Base-by-base conservation (phyloP, 2,329 filamentous ascomycete species). In the Fusarium humuli region DNA sequence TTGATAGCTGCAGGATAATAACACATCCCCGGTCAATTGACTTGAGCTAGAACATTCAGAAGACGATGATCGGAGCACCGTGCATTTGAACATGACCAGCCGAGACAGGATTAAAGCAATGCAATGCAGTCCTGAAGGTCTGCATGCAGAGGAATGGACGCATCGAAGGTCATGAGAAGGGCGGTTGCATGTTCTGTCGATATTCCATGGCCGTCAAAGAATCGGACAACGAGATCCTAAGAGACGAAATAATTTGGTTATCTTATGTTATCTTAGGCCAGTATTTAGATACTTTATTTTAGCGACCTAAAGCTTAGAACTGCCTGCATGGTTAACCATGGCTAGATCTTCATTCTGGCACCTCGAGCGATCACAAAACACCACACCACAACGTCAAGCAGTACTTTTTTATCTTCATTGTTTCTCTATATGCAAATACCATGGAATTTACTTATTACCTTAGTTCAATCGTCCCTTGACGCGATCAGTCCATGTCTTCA, bases 381-480 rank as follows among this genome's bases (percentile, higher is more conserved):
- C 34, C 34, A 37, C 18, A 11, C 18, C 18, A 7, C 9, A 11
- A 37, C 34, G 18, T 37, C 5, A 4, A 12, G 16, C 18, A 37
- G 10, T 3, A 12, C 10, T 16, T 23, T 44, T 44, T 16, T 12
- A 37, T 37, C 10, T 49, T 16, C 14, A 16, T 16, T 23, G 11
- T 22, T 23, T 3, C 2, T 32, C 20, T 49, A 49, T 44, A 23
- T 22, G 10, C 13, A 9, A 16, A 11, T 5, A 13, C 1, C 22
- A 45, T 50, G 49, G 34, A 41, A 6, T n/a, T n/a, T 25, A 34
- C 8, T 27, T 20, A 23, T 49, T 22, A 11, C 3, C 40, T 30
- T 61, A 70, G 50, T 70, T 71, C 16, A 72, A 34, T 1, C 65
- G 56, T 3, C 66, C 69, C 34, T 67, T 71, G 6, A 60, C 52